phyloP scores from a whole-genome alignment of 108 stramenopile genomes.

The Skeletonema menzelii region DNA sequence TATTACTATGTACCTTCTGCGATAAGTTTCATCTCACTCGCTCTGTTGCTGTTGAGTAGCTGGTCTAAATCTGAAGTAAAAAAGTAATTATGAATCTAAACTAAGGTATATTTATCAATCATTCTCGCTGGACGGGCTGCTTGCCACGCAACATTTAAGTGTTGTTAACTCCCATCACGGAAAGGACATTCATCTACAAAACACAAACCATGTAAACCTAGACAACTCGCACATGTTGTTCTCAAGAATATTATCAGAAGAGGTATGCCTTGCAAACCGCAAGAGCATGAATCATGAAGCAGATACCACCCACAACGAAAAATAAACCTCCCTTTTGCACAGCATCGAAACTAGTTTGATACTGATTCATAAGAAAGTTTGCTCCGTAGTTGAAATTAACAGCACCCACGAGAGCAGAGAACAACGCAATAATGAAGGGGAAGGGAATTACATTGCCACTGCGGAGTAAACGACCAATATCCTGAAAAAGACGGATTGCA shows the following conservation, averaged over 20 bases:
- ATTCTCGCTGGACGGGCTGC: neutral
- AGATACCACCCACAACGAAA: constrained; percentile 9
- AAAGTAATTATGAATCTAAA: neutral
- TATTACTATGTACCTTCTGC: no score
- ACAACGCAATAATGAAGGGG: constrained; percentile 10
- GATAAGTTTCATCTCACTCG: no score
- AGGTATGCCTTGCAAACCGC: constrained; percentile 7
- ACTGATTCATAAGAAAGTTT: constrained; percentile 11
- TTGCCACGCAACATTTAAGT: neutral
- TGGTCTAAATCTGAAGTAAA: no score
- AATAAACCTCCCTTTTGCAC: constrained; percentile 11
- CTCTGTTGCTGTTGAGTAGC: no score
- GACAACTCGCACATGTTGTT: neutral
- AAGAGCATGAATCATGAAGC: constrained; percentile 12
- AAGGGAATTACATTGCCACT: constrained; percentile 11
- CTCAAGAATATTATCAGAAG: neutral
- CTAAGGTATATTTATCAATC: neutral
- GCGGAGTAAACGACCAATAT: constrained; percentile 9
- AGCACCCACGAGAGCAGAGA: constrained; percentile 13
- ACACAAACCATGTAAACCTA: neutral
- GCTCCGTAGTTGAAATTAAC: constrained; percentile 14
- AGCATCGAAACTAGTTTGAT: neutral
- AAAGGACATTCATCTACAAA: neutral
- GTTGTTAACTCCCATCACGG: neutral
- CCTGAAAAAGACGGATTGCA: neutral